phyloP scores from a whole-genome alignment of 352 stramenopile species.

The Globisporangium middletonii region DNA sequence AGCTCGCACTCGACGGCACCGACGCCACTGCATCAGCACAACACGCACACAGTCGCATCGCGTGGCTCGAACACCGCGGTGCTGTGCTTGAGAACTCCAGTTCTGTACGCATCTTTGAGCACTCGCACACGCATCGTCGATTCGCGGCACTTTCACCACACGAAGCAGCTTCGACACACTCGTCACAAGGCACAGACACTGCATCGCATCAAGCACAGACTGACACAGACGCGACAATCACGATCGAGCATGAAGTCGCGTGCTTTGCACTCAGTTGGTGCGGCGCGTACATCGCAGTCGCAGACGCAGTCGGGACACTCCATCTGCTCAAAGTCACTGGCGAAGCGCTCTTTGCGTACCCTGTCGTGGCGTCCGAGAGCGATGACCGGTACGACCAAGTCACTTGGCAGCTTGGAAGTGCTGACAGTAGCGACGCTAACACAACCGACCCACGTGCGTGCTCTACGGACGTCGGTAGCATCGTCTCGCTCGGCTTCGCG shows the following conservation, averaged over 20 bases:
- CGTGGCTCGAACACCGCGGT: neutral
- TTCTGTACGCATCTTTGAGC: neutral
- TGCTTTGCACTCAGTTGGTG: constrained; percentile 30
- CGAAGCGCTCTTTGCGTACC: constrained; percentile 17
- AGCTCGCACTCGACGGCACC: neutral
- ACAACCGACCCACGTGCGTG: neutral
- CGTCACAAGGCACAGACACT: neutral
- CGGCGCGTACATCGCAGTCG: constrained; percentile 25
- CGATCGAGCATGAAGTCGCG: constrained; percentile 10
- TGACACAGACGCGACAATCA: constrained; percentile 3
- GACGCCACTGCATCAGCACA: neutral
- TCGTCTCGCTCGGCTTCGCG: constrained; percentile 14
- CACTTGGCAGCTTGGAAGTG: neutral
- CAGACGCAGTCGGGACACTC: constrained; percentile 18
- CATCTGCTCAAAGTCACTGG: constrained; percentile 26
- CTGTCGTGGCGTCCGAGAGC: constrained; percentile 3
- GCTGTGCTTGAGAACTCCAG: neutral
- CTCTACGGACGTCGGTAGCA: neutral
- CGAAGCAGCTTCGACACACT: no score
- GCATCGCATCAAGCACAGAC: neutral
- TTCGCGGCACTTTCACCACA: neutral
- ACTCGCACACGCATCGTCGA: neutral
- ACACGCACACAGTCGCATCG: neutral
- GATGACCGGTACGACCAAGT: neutral
- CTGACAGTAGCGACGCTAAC: no score